These are phyloP conservation scores for Penicillium corylophilum DNA, from an alignment of 2,329 filamentous ascomycete species.

Conservation along the genomic window DNA sequence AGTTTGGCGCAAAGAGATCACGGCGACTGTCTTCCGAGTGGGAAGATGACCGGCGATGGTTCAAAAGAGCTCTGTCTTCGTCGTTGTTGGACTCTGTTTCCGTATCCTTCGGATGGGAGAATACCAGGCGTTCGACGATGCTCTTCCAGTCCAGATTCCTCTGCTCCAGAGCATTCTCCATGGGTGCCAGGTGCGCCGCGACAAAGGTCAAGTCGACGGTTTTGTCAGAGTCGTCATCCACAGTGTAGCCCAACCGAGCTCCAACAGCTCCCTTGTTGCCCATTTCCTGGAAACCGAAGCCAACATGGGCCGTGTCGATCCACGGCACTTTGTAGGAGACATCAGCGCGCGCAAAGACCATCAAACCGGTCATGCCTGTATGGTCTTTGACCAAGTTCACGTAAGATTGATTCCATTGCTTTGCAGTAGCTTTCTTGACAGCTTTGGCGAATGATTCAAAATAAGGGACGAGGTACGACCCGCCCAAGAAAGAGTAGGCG, in stretches of 20 bases:
- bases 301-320: conserved; percentile 76
- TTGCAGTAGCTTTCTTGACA: conserved; percentile 65
- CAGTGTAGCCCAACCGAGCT: conserved; percentile 64
- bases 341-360: conserved; percentile 73
- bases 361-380: conserved; percentile 83
- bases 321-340: conserved; percentile 58
- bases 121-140: conserved; percentile 77
- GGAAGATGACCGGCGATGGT: conserved; percentile 19
- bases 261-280: conserved; percentile 94
- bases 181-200: conserved; percentile 81
- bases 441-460: conserved; percentile 69
- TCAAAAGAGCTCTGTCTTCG: conserved; percentile 35
- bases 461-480: conserved; percentile 74
- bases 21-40: conserved; percentile 30
- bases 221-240: conserved; percentile 37
- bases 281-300: conserved; percentile 83
- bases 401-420: conserved; percentile 55
- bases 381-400: conserved; percentile 69
- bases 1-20: conserved; percentile 69
- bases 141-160: conserved; percentile 87
- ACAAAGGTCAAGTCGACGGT: conserved; percentile 77
- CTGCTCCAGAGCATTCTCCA: conserved; percentile 72
- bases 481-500: conserved; percentile 79
- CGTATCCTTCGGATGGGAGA: conserved; percentile 46
- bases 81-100: conserved; percentile 39